A percentile compares a stretch with the other conserved stretches of the same genome.
Conservation (phyloP, 163 green algal species). For the Coccomyxa subellipsoidea region DNA sequence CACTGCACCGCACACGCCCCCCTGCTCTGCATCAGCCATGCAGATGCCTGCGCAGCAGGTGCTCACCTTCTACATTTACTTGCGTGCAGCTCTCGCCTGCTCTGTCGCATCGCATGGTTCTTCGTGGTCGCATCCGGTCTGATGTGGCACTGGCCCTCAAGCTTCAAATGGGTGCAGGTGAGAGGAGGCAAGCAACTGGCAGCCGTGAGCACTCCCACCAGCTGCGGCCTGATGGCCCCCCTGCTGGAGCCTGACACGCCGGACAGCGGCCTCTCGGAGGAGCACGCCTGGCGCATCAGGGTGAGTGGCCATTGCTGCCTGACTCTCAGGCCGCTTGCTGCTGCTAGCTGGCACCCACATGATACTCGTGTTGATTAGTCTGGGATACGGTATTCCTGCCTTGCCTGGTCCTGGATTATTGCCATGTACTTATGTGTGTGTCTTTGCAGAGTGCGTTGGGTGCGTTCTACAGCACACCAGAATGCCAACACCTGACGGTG, state of each 20-base stretch:
- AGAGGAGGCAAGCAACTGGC: not conserved
- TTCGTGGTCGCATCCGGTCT: too few species aligned
- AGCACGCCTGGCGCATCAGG: constrained; percentile 1
- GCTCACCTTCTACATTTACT: not conserved
- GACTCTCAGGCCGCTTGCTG: too few species aligned
- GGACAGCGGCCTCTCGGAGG: not conserved
- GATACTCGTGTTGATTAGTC: too few species aligned
- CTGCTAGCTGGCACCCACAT: too few species aligned
- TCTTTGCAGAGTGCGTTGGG: not conserved
- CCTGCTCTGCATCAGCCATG: not conserved
- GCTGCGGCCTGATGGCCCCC: not conserved
- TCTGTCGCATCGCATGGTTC: too few species aligned
- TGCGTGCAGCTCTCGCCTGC: not conserved
- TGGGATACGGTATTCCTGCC: too few species aligned
- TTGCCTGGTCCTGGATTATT: not conserved
- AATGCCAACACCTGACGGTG: not conserved
- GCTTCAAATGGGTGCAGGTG: not conserved
- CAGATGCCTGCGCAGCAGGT: not conserved
- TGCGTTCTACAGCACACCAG: not conserved
- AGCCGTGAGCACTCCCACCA: not conserved
- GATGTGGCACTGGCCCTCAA: not conserved
- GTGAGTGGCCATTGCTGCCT: too few species aligned
- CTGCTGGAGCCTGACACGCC: not conserved
- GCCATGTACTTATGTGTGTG: not conserved
- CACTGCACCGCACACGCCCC: not conserved